Base-by-base conservation (phyloP, 2,329 filamentous ascomycete genomes). In the Hyphodiscus sp. region DNA sequence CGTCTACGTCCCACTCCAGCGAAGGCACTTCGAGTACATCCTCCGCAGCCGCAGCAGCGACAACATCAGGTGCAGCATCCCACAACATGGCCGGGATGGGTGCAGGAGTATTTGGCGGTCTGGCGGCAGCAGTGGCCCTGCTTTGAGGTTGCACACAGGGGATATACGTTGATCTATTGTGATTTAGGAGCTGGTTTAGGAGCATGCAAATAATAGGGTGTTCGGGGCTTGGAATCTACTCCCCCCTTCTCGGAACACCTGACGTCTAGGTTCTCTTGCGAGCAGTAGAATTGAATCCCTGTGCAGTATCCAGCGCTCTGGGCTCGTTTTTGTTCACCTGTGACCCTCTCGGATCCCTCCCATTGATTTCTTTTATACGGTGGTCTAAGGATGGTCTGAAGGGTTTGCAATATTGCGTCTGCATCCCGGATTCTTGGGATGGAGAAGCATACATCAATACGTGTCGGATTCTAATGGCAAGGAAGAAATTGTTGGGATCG, bases 71-170 rank as follows among this genome's bases (percentile, higher is more conserved):
- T 44, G 54, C 61, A 10, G 60, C 55, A 15, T 51, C 55, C 33
- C 54, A 59, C 18, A 62, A 61, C 30, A 49, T 58, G 26, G 56
- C 50, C 16, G 58, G 58, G n/a, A n/a, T 63, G 20, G 62, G 60
- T 20, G 61, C 58, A 33, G 61, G 62, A 38, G 46, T 64, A n/a
- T 15, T 63, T 23, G 63, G 61, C 47, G 58, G 56, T 38, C 51
- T 66, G 45, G 63, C 57, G 18, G 61, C 58, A 38, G 56, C 59
- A 6, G 47, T 58, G 16, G 60, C 47, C 11, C 29, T 66, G 43
- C 55, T 64, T 54, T 63, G 45, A 60, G 49, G n/a, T 29, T 47
- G 44, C 19, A 48, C 43, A 47, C 46, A 44, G 41, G n/a, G n/a
- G 45, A 45, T 51, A 18, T 20, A 16, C 15, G 33, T 16, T 19